These are phyloP conservation scores for Penicillium sp. DNA, from an alignment of 2,329 filamentous ascomycete genomes.

Conservation along the genomic window DNA sequence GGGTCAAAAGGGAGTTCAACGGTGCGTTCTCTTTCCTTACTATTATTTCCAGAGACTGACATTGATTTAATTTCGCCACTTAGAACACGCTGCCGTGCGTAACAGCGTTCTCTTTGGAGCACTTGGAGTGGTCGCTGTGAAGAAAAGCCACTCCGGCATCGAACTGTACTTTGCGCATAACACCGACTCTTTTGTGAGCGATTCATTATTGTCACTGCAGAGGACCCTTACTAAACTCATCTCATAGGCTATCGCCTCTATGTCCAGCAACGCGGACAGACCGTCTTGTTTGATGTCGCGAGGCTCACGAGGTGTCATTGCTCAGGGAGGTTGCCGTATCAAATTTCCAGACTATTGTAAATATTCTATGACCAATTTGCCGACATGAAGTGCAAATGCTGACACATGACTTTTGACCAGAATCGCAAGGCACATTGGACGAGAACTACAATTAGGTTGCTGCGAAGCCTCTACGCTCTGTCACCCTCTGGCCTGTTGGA, in stretches of 20 bases:
- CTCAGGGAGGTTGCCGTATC: slow-evolving; percentile 42
- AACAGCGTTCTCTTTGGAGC: slow-evolving; percentile 79
- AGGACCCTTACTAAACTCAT: slow-evolving; percentile 4
- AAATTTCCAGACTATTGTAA: background rate
- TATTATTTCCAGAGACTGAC: background rate
- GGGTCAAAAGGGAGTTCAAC: slow-evolving; percentile 90
- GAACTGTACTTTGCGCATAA: slow-evolving; percentile 95
- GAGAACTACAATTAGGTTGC: background rate
- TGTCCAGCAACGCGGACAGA: slow-evolving; percentile 73
- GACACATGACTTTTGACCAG: background rate
- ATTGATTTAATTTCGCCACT: background rate
- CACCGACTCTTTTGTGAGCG: slow-evolving; percentile 71
- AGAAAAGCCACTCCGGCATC: slow-evolving; percentile 73
- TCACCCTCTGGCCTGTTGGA: background rate
- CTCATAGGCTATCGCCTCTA: slow-evolving; percentile 71
- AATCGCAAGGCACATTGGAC: background rate
- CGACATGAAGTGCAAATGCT: background rate
- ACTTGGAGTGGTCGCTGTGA: slow-evolving; percentile 87
- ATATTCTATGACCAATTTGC: background rate
- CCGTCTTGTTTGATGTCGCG: slow-evolving; percentile 89
- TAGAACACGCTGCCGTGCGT: slow-evolving; percentile 74
- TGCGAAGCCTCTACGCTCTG: background rate
- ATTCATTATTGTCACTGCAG: background rate
- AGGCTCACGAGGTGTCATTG: slow-evolving; percentile 52
- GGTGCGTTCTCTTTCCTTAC: slow-evolving; percentile 43